Evolutionary conservation across 371 early-diverging fungal genomes (phyloP), one percentile per base, ranked within the genome.

Genomic region (Mortierella sp.): DNA sequence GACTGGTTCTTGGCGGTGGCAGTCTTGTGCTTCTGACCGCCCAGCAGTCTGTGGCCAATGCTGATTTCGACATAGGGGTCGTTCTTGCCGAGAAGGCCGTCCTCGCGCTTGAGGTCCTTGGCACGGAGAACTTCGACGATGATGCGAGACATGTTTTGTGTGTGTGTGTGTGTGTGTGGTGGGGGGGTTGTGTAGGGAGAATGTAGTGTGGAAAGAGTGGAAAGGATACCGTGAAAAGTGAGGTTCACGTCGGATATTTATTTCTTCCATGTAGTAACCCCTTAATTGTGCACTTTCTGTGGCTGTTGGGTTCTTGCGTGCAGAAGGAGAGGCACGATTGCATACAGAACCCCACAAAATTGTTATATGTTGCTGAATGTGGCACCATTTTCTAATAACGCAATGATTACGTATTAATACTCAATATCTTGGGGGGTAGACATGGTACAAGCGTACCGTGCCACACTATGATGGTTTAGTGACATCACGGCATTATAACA

Each of bases 11-110:
- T 75, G 27, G 48, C 56, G 7, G 72, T 63, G 14, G 18, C 60
- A 48, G 80, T 75, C 63, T 75, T 80, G 63, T 71, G 51, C 60
- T 75, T 75, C 72, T 75, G 60, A 11, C 54, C 54, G 65, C 54
- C 54, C n/a, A 75, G 38, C 41, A 75, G 63, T 29, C 10, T 38
- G 55, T 49, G 56, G 46, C 75, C 75, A 44, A 75, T 72, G 46
- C 60, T 75, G 44, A 80, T 29, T 7, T 32, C 54, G 54, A 72
- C 72, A 71, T 80, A 80, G 71, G 80, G 72, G 54, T 80, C 80
- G 71, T 80, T 80, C 80, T 75, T 80, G 41, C 80, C 80, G 35
- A 80, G 29, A 16, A 80, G 0, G 29, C 70, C 72, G 43, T 80
- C 80, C 75, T 72, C 72, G 63, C 75, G 75, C 44, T 65, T 80